A percentile compares a stretch with the other conserved stretches of the same genome.
Evolutionary conservation across 345 rosid genomes (phyloP).

Genomic region (Clarkia xantiana): DNA sequence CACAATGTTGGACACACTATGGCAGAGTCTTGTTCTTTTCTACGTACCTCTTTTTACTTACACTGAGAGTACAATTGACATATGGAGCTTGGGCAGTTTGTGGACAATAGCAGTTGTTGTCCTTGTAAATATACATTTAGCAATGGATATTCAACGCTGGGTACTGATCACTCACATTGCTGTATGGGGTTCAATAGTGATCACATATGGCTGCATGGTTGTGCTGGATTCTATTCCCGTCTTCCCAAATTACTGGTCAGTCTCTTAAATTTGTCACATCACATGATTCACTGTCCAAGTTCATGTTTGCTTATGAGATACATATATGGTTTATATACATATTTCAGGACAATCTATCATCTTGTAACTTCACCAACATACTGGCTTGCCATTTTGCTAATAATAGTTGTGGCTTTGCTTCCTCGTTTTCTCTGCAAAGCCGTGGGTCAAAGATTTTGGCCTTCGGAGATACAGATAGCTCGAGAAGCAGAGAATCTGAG

Average conservation of each 20-base stretch:
- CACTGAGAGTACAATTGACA: slow-evolving; percentile 48
- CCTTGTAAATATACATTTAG: slow-evolving; percentile 58
- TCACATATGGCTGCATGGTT: slow-evolving; percentile 51
- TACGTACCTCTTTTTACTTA: slow-evolving; percentile 34
- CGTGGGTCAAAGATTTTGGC: slow-evolving; percentile 44
- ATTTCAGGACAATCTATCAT: slow-evolving; percentile 61
- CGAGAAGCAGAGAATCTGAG: slow-evolving; percentile 51
- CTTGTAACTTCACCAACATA: slow-evolving; percentile 42
- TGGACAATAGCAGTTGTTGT: slow-evolving; percentile 73
- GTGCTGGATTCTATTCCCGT: slow-evolving; percentile 55
- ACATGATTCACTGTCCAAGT: neutral
- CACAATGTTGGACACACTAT: slow-evolving; percentile 56
- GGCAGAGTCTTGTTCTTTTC: slow-evolving; percentile 73
- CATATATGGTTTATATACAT: slow-evolving; percentile 5
- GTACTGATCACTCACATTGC: slow-evolving; percentile 45
- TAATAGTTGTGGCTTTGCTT: slow-evolving; percentile 36
- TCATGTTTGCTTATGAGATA: neutral
- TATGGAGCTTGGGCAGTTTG: slow-evolving; percentile 69
- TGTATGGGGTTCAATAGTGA: slow-evolving; percentile 61
- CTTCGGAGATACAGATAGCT: slow-evolving; percentile 66
- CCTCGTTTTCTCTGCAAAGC: slow-evolving; percentile 63
- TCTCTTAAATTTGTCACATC: slow-evolving; percentile 2
- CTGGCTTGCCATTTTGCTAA: slow-evolving; percentile 60
- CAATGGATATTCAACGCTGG: slow-evolving; percentile 67
- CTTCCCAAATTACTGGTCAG: slow-evolving; percentile 66